Conservation (phyloP, 441 rosid genomes). For the Croton setiger region DNA sequence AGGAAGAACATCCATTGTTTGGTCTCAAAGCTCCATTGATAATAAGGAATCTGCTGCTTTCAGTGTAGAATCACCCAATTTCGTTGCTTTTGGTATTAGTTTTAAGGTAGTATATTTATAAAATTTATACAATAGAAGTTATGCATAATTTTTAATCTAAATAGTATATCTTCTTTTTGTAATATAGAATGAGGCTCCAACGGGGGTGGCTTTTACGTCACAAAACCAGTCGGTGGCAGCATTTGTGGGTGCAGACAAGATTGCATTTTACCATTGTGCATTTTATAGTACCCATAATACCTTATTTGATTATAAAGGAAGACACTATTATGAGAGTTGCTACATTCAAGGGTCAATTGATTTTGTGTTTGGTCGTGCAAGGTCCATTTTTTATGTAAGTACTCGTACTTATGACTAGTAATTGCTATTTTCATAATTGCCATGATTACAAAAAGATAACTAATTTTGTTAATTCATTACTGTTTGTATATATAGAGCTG, state of each 20-base stretch:
- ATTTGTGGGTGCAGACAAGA: constrained; percentile 72
- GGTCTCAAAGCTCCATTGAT: constrained; percentile 50
- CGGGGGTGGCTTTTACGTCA: constrained; percentile 86
- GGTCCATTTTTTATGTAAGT: too few species aligned
- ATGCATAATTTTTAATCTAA: too few species aligned
- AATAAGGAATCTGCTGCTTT: constrained; percentile 76
- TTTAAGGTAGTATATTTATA: too few species aligned
- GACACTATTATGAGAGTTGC: constrained; percentile 76
- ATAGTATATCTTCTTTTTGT: too few species aligned
- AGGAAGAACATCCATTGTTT: constrained; percentile 62
- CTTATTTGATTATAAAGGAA: constrained; percentile 81
- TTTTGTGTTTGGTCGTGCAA: constrained; percentile 88
- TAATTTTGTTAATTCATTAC: too few species aligned
- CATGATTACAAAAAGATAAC: too few species aligned
- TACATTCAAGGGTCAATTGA: constrained; percentile 89
- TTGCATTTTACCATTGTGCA: constrained; percentile 81
- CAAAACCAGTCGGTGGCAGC: constrained; percentile 94
- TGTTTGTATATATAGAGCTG: too few species aligned
- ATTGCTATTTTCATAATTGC: too few species aligned
- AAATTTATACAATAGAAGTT: too few species aligned
- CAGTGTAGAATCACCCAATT: constrained; percentile 52
- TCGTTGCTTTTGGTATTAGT: constrained; percentile 74
- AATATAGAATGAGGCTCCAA: constrained; percentile 92
- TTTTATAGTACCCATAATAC: constrained; percentile 89
- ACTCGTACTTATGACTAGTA: too few species aligned